These are phyloP conservation scores for Eutrema japonicum DNA, from an alignment of 345 rosid genomes.

Conservation along the genomic window DNA sequence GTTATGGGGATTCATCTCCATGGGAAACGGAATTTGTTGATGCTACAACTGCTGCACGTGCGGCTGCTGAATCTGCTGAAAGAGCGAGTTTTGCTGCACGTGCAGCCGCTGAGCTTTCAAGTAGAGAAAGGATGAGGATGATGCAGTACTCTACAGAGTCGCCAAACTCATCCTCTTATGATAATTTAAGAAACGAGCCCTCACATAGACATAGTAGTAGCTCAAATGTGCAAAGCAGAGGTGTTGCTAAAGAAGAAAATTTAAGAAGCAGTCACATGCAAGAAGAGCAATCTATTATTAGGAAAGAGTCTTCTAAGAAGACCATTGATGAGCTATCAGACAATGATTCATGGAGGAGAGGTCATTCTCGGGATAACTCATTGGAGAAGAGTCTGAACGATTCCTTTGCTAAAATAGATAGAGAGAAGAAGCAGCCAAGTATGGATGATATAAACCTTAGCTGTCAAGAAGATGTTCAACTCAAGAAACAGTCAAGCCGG, in stretches of 20 bases:
- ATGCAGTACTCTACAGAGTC: slow-evolving; percentile 52
- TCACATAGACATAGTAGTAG: slow-evolving; percentile 23
- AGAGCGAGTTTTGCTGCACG: slow-evolving; percentile 94
- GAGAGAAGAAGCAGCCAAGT: slow-evolving; percentile 48
- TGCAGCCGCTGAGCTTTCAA: slow-evolving; percentile 92
- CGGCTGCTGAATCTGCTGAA: slow-evolving; percentile 98
- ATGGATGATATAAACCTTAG: slow-evolving; percentile 44
- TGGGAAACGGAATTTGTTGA: slow-evolving; percentile 81
- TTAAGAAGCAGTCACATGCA: slow-evolving; percentile 27
- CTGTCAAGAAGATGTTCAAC: slow-evolving; percentile 41
- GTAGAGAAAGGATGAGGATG: slow-evolving; percentile 51
- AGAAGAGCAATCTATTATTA: slow-evolving; percentile 12
- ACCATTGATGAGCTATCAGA: slow-evolving; percentile 24
- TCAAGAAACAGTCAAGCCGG: slow-evolving; percentile 48
- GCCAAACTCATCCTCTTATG: slow-evolving; percentile 39
- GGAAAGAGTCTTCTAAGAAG: slow-evolving; percentile 20
- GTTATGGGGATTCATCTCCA: slow-evolving; percentile 42
- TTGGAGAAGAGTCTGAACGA: slow-evolving; percentile 42
- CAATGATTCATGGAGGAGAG: slow-evolving; percentile 37
- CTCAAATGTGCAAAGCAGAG: slow-evolving; percentile 44
- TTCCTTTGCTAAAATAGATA: slow-evolving; percentile 40
- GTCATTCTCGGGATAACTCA: slow-evolving; percentile 55
- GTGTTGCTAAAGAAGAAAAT: slow-evolving; percentile 24
- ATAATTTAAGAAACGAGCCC: slow-evolving; percentile 37
- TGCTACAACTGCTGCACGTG: slow-evolving; percentile 90